Conservation (phyloP, 257 asterid species). For the Solanum clarkiae region DNA sequence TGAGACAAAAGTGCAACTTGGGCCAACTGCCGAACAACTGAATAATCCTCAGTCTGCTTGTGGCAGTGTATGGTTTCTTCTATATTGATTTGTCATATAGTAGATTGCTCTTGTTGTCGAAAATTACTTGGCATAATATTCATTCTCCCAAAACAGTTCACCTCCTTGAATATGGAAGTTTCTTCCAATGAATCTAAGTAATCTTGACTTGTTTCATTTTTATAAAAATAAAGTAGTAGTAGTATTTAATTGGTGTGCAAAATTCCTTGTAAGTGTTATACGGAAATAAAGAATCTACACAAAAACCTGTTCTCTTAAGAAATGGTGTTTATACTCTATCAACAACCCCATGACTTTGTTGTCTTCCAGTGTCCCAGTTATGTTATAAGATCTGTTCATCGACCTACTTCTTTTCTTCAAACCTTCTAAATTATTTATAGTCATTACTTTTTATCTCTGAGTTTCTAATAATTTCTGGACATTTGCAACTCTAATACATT, state of each 20-base stretch:
- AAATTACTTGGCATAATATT: background rate
- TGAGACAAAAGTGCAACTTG: constrained; percentile 83
- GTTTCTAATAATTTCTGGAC: background rate
- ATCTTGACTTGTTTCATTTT: background rate
- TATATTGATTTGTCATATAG: background rate
- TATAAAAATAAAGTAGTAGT: too few species aligned
- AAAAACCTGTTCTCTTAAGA: background rate
- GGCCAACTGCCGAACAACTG: constrained; percentile 60
- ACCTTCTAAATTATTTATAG: background rate
- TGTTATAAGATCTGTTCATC: background rate
- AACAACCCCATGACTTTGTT: background rate
- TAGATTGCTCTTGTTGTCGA: background rate
- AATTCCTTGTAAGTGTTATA: background rate
- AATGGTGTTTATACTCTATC: background rate
- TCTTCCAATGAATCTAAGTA: background rate
- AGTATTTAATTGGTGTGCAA: background rate
- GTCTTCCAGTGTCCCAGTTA: background rate
- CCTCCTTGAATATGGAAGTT: background rate
- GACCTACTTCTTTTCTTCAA: background rate
- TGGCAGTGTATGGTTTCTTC: constrained; percentile 56
- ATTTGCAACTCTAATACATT: background rate
- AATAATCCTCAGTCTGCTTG: constrained; percentile 91
- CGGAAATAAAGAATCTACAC: background rate
- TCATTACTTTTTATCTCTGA: background rate
- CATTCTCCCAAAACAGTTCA: background rate